Percentiles rank a stretch among this genome's conserved stretches.
These are phyloP conservation scores for Colletotrichum sidae DNA, from an alignment of 2,329 filamentous ascomycete genomes.

Conservation along the genomic window DNA sequence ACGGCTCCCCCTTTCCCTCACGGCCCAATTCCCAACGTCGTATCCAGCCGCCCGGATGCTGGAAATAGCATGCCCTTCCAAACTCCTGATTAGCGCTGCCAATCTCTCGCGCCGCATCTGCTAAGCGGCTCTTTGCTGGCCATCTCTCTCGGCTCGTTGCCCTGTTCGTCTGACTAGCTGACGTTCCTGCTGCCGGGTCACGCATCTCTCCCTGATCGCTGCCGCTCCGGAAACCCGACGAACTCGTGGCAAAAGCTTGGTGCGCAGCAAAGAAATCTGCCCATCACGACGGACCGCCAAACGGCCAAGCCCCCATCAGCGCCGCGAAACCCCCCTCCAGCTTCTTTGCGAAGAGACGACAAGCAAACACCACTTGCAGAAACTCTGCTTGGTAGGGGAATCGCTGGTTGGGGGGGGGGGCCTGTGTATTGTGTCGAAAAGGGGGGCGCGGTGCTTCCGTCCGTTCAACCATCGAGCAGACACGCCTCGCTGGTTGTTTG, in stretches of 20 bases:
- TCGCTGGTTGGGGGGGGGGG: not conserved
- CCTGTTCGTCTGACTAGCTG: not conserved
- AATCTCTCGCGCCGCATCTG: not conserved
- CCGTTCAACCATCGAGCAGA: not conserved
- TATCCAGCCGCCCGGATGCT: slow-evolving; percentile 5
- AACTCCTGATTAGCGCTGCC: not conserved
- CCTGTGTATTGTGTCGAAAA: not conserved
- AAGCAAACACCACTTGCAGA: slow-evolving; percentile 18
- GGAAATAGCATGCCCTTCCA: slow-evolving; percentile 13
- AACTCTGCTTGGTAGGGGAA: not conserved
- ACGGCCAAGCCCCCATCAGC: too few species aligned
- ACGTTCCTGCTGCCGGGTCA: not conserved
- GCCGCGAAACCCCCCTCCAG: too few species aligned
- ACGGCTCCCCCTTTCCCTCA: not conserved
- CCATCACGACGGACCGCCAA: too few species aligned
- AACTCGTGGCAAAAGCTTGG: not conserved
- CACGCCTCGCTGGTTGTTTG: not conserved
- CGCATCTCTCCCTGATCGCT: not conserved
- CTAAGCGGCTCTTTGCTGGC: slow-evolving; percentile 1
- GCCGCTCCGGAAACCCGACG: not conserved
- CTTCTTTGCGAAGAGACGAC: too few species aligned
- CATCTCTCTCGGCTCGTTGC: not conserved
- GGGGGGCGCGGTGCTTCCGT: not conserved
- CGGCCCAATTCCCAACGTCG: not conserved
- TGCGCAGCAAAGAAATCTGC: not conserved